These are phyloP conservation scores for Sutorius eximius DNA, from an alignment of 1,284 basidiomycete species.

Conservation along the genomic window DNA sequence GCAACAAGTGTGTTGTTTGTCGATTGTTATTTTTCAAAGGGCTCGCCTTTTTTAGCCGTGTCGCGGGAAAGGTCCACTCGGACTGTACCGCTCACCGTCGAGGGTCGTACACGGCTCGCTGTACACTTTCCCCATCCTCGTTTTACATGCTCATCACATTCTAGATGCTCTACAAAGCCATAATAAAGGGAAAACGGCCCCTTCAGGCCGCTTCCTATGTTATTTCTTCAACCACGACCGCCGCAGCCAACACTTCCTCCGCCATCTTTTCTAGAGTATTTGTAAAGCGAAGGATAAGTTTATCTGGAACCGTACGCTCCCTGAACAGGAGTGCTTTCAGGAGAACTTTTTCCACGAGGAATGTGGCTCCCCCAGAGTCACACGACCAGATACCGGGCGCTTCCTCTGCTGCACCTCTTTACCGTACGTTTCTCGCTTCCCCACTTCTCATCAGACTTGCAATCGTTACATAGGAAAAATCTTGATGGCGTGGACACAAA, in stretches of 20 bases:
- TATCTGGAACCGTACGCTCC: constrained; percentile 36
- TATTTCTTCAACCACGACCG: constrained; percentile 44
- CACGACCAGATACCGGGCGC: constrained; percentile 30
- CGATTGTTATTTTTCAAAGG: constrained; percentile 25
- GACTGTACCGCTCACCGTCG: constrained; percentile 6
- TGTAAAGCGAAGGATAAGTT: constrained; percentile 45
- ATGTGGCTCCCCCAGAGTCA: constrained; percentile 30
- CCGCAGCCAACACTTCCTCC: constrained; percentile 52
- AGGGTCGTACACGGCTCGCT: constrained; percentile 1
- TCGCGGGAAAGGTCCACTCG: constrained; percentile 9
- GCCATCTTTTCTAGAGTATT: constrained; percentile 49
- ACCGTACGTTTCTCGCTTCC: constrained; percentile 41
- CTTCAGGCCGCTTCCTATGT: constrained; percentile 53
- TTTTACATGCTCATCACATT: constrained; percentile 20
- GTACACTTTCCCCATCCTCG: constrained; percentile 3
- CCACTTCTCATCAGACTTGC: constrained; percentile 1
- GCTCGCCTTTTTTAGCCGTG: constrained; percentile 12
- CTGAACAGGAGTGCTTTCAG: constrained; percentile 26
- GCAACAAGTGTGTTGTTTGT: constrained; percentile 21
- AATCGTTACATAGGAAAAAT: constrained; percentile 42
- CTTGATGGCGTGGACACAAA: constrained; percentile 81
- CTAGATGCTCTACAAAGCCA: constrained; percentile 33
- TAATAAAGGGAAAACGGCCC: constrained; percentile 47
- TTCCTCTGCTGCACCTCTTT: constrained; percentile 45
- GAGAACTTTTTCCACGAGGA: constrained; percentile 47